Conservation (phyloP, 768 basidiomycete genomes). For the Tricholoma terreum region DNA sequence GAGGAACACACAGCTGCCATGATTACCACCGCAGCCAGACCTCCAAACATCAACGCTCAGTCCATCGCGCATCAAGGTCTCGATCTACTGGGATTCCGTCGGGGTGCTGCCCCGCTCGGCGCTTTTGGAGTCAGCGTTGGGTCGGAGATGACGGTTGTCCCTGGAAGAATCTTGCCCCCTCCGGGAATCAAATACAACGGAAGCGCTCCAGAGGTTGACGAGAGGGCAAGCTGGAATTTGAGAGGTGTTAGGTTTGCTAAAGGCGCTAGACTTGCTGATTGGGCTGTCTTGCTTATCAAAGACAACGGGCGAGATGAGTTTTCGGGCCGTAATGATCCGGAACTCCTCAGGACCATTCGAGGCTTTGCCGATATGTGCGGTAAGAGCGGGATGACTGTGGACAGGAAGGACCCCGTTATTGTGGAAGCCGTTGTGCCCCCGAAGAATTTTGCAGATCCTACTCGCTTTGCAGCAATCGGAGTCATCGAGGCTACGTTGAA, state of each 20-base stretch:
- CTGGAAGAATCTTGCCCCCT: conserved; percentile 62
- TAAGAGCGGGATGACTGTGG: conserved; percentile 58
- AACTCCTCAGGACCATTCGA: conserved; percentile 40
- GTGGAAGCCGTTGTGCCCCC: conserved; percentile 46
- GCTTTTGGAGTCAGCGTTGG: conserved; percentile 64
- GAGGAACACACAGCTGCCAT: conserved; percentile 69
- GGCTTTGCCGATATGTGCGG: conserved; percentile 65
- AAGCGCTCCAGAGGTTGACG: conserved; percentile 44
- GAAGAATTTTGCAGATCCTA: conserved; percentile 51
- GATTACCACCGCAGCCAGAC: conserved; percentile 69
- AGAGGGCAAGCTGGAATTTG: conserved; percentile 78
- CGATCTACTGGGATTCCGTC: conserved; percentile 53
- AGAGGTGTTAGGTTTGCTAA: conserved; percentile 58
- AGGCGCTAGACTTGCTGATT: conserved; percentile 55
- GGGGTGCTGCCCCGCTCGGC: conserved; percentile 36
- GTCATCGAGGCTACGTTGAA: conserved; percentile 42
- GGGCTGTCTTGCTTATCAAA: conserved; percentile 67
- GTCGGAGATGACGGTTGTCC: conserved; percentile 64
- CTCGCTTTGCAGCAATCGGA: conserved; percentile 47
- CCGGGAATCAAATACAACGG: conserved; percentile 61
- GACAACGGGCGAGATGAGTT: conserved; percentile 66
- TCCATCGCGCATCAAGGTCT: conserved; percentile 64
- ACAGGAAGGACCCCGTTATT: conserved; percentile 32
- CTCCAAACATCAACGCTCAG: conserved; percentile 64
- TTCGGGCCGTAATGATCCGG: conserved; percentile 46